phyloP scores from a whole-genome alignment of 805 yeast species.

The Yamadazyma insecticola region DNA sequence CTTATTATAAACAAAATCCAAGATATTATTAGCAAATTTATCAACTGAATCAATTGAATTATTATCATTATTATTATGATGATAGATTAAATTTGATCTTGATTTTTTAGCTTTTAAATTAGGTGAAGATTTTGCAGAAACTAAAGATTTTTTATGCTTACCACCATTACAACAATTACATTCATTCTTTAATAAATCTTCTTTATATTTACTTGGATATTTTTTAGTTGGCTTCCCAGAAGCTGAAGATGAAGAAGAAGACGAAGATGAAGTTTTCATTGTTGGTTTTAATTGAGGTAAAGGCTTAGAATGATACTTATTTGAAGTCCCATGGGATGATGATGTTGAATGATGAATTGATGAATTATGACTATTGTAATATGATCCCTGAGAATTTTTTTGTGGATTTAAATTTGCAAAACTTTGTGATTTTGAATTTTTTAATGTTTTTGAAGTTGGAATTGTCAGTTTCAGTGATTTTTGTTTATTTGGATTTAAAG shows the following conservation, averaged over 20 bases:
- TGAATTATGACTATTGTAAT: no score
- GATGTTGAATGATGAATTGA: no score
- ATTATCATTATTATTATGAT: slow-evolving; percentile 4
- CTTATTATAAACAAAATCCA: slow-evolving; percentile 13
- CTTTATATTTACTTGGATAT: slow-evolving; percentile 7
- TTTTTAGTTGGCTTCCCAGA: slow-evolving; percentile 1
- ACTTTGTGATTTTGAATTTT: background rate
- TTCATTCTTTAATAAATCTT: slow-evolving; percentile 7
- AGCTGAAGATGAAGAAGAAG: background rate
- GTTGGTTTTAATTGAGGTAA: slow-evolving; percentile 3
- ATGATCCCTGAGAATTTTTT: no score
- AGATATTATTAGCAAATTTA: slow-evolving; percentile 13
- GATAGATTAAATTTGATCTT: no score
- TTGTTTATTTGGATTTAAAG: slow-evolving; percentile 1
- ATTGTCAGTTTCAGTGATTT: no score
- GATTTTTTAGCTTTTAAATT: no score
- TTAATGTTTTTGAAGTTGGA: no score
- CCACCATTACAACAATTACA: slow-evolving; percentile 12
- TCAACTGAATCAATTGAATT: slow-evolving; percentile 14
- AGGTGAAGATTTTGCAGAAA: no score
- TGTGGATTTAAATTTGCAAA: no score
- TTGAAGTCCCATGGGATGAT: no score
- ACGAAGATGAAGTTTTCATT: background rate
- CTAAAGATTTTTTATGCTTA: slow-evolving; percentile 1
- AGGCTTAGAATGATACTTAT: no score